These are phyloP conservation scores for Ramalina peruviana DNA, from an alignment of 495 filamentous ascomycete species.

Conservation along the genomic window DNA sequence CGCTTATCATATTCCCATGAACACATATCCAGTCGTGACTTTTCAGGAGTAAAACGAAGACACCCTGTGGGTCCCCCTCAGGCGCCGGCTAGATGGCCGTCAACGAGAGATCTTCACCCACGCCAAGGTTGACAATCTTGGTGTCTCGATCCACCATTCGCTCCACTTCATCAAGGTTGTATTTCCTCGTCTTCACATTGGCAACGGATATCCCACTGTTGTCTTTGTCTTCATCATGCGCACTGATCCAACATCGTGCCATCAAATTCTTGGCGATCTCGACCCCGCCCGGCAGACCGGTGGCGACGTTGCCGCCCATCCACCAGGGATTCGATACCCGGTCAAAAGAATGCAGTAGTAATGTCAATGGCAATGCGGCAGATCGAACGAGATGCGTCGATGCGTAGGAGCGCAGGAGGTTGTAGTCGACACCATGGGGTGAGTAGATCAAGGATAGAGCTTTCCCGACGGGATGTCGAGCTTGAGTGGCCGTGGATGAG, in stretches of 20 bases:
- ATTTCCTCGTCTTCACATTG: conserved; percentile 43
- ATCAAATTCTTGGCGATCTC: conserved; percentile 40
- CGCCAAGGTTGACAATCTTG: conserved; percentile 3
- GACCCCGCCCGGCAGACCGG: conserved; percentile 41
- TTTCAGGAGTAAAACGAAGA: no score
- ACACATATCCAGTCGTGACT: no score
- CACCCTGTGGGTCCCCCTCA: no score
- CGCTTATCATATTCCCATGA: no score
- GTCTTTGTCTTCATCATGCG: conserved; percentile 53
- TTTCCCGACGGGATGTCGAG: conserved; percentile 18
- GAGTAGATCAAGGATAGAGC: conserved; percentile 44
- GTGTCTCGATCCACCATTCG: conserved; percentile 19
- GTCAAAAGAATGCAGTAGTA: conserved; percentile 52
- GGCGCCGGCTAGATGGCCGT: neutral
- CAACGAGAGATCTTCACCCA: neutral
- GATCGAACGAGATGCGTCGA: conserved; percentile 39
- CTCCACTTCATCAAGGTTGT: conserved; percentile 64
- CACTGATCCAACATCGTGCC: conserved; percentile 46
- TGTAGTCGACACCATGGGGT: conserved; percentile 40
- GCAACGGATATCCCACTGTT: conserved; percentile 37
- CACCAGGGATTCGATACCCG: conserved; percentile 46
- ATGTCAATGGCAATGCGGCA: conserved; percentile 46
- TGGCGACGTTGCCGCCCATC: conserved; percentile 46
- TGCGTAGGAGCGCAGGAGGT: conserved; percentile 37
- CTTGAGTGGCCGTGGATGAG: conserved; percentile 13